Percentiles rank a stretch among this genome's conserved stretches.
Evolutionary conservation across 1,284 basidiomycete species (phyloP).

Genomic region (Fomitopsis pinicola): DNA sequence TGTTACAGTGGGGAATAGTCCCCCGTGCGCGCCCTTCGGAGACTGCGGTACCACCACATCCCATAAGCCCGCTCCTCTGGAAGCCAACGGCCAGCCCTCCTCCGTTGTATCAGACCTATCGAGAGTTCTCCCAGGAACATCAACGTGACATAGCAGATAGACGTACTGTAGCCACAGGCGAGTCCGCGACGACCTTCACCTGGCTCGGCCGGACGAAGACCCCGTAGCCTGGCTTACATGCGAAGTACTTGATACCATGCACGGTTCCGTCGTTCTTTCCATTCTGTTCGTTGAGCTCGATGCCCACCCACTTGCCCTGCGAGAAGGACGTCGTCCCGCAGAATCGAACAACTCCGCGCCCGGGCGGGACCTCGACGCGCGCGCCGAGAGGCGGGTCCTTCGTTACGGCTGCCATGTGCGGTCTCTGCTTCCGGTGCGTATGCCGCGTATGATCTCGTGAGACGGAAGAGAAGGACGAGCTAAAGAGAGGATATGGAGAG

Average conservation of each 20-base stretch:
- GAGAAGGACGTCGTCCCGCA: slow-evolving; percentile 84
- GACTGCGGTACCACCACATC: not conserved
- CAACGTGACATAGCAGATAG: not conserved
- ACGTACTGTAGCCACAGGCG: slow-evolving; percentile 19
- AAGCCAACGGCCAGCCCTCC: not conserved
- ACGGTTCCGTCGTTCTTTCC: slow-evolving; percentile 98
- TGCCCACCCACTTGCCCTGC: slow-evolving; percentile 91
- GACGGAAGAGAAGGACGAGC: no score
- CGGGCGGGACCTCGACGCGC: slow-evolving; percentile 73
- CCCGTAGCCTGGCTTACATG: slow-evolving; percentile 73
- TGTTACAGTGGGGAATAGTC: not conserved
- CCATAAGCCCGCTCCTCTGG: not conserved
- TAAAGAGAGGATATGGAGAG: no score
- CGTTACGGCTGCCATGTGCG: not conserved
- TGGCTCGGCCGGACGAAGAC: slow-evolving; percentile 91
- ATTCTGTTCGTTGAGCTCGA: slow-evolving; percentile 77
- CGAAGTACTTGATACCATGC: slow-evolving; percentile 82
- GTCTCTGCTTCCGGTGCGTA: no score
- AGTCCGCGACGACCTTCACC: slow-evolving; percentile 61
- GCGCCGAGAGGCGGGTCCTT: slow-evolving; percentile 45
- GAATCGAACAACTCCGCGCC: slow-evolving; percentile 85
- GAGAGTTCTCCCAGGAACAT: not conserved
- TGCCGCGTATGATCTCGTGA: no score
- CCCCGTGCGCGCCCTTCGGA: no score
- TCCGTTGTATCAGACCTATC: not conserved